Evolutionary conservation across 495 filamentous ascomycete genomes (phyloP).

Genomic region (Echria macrotheca): DNA sequence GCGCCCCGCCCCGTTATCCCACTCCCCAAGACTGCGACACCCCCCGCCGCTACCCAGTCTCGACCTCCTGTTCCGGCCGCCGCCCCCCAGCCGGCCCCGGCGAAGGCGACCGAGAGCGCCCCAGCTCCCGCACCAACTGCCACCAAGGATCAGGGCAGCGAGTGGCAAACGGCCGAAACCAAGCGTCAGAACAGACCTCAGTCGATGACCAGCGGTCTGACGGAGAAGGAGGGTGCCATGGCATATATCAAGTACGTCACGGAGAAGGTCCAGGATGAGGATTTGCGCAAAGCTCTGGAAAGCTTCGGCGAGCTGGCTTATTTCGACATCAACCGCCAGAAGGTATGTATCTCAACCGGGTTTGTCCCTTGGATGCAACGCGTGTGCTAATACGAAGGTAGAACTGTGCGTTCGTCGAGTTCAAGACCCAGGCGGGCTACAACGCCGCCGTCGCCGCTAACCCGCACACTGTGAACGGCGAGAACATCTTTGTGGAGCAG

Average conservation of each 20-base stretch:
- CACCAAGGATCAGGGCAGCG: slow-evolving; percentile 44
- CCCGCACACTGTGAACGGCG: slow-evolving; percentile 75
- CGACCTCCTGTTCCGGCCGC: slow-evolving; percentile 22
- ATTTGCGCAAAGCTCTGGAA: slow-evolving; percentile 58
- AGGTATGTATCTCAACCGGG: slow-evolving; percentile 53
- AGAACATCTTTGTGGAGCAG: slow-evolving; percentile 81
- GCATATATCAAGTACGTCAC: slow-evolving; percentile 94
- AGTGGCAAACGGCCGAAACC: slow-evolving; percentile 83
- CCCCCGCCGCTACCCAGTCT: slow-evolving; percentile 32
- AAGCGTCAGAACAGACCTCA: slow-evolving; percentile 70
- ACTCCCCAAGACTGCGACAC: slow-evolving; percentile 37
- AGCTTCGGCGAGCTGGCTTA: slow-evolving; percentile 76
- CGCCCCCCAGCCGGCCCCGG: slow-evolving; percentile 32
- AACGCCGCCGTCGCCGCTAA: slow-evolving; percentile 75
- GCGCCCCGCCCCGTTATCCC: slow-evolving; percentile 42
- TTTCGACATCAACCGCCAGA: slow-evolving; percentile 82
- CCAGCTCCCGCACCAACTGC: slow-evolving; percentile 25
- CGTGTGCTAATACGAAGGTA: slow-evolving; percentile 34
- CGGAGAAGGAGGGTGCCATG: slow-evolving; percentile 62
- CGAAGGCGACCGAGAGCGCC: slow-evolving; percentile 25
- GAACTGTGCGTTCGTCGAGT: slow-evolving; percentile 98
- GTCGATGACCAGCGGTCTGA: slow-evolving; percentile 41
- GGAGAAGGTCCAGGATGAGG: slow-evolving; percentile 67
- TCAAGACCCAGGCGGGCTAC: slow-evolving; percentile 70
- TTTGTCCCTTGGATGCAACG: neutral